Conservation (phyloP, 108 stramenopile genomes). For the Nannochloropsis salina region DNA sequence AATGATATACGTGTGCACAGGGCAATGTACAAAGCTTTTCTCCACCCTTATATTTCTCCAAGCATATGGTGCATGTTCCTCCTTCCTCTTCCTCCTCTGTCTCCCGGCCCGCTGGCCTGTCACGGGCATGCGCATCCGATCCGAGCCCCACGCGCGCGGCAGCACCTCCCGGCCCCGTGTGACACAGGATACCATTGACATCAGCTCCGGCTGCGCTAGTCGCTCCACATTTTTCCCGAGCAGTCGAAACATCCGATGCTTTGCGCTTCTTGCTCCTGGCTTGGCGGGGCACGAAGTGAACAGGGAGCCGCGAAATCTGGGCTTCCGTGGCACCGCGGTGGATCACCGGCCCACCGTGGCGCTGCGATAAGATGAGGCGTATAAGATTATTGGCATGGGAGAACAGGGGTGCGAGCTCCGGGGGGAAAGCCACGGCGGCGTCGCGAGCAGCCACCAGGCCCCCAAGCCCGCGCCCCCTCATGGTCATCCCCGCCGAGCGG, state of each 20-base stretch:
- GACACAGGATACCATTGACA: too few species aligned
- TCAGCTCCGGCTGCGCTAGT: too few species aligned
- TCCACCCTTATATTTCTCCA: slow-evolving; percentile 14
- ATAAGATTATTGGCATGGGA: not conserved
- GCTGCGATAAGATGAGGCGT: slow-evolving; percentile 11
- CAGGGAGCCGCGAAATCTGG: not conserved
- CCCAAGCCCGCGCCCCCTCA: not conserved
- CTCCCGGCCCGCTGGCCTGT: not conserved
- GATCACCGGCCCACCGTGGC: not conserved
- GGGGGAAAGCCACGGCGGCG: not conserved
- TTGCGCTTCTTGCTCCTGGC: not conserved
- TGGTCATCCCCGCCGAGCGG: not conserved
- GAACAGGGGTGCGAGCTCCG: not conserved
- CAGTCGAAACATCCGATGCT: not conserved
- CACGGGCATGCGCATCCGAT: too few species aligned
- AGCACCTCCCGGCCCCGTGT: too few species aligned
- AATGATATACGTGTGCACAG: slow-evolving; percentile 10
- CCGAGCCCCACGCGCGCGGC: too few species aligned
- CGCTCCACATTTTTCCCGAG: too few species aligned
- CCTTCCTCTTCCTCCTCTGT: not conserved
- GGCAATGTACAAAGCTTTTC: slow-evolving; percentile 20
- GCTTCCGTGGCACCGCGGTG: not conserved
- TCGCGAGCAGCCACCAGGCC: too few species aligned
- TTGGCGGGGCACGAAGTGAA: not conserved
- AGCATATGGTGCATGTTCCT: not conserved